phyloP scores from a whole-genome alignment of 1,139 yeast genomes.

The Suhomyces chickasaworum region DNA sequence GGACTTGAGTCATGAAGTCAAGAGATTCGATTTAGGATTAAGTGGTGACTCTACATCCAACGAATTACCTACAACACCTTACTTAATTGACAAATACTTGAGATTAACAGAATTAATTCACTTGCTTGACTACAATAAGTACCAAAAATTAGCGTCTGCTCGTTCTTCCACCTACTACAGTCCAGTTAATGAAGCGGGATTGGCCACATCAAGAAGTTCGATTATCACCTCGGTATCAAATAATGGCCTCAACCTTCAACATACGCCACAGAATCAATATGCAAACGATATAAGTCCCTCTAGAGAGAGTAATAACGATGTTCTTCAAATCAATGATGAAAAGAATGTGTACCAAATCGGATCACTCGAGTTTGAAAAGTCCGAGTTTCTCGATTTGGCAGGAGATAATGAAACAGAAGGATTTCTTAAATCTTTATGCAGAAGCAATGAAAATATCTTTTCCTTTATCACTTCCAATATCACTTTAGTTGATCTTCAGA shows the following conservation, averaged over 20 bases:
- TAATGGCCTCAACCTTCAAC: slow-evolving; percentile 6
- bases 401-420: slow-evolving; percentile 53
- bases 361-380: slow-evolving; percentile 55
- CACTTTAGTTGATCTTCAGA: slow-evolving; percentile 49
- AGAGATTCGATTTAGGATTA: slow-evolving; percentile 51
- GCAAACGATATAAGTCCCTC: slow-evolving; percentile 8
- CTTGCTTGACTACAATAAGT: slow-evolving; percentile 33
- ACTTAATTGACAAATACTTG: slow-evolving; percentile 64
- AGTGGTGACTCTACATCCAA: slow-evolving; percentile 48
- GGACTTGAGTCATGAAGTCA: slow-evolving; percentile 58
- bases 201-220: slow-evolving; percentile 14
- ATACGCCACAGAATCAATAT: slow-evolving; percentile 3
- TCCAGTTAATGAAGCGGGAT: slow-evolving; percentile 16
- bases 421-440: slow-evolving; percentile 51
- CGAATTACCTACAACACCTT: slow-evolving; percentile 70
- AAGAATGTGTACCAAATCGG: slow-evolving; percentile 52
- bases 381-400: slow-evolving; percentile 48
- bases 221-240: slow-evolving; percentile 12
- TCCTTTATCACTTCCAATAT: slow-evolving; percentile 50
- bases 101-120: slow-evolving; percentile 61
- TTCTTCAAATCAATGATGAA: slow-evolving; percentile 17
- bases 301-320: slow-evolving; percentile 17
- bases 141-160: slow-evolving; percentile 7
- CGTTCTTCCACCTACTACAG: slow-evolving; percentile 10
- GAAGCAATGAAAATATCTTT: slow-evolving; percentile 47